These are phyloP conservation scores for Skeletonema menzelii DNA, from an alignment of 108 stramenopile species.

Conservation along the genomic window DNA sequence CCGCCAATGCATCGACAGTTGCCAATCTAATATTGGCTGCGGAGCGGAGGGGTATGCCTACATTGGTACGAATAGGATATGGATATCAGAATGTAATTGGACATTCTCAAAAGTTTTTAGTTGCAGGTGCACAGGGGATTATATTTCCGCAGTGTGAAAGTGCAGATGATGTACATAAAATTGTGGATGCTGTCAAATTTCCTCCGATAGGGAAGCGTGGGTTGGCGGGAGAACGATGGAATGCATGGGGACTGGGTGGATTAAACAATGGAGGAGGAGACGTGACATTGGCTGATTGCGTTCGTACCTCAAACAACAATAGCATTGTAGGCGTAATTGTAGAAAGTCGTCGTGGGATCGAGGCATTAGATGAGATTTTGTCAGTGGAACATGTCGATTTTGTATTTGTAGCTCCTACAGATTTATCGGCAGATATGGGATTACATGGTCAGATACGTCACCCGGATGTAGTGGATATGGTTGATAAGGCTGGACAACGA, in stretches of 20 bases:
- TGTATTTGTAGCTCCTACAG: slow-evolving; percentile 45
- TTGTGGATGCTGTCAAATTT: slow-evolving; percentile 49
- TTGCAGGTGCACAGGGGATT: slow-evolving; percentile 48
- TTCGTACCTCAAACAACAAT: slow-evolving; percentile 6
- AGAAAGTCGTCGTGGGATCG: slow-evolving; percentile 41
- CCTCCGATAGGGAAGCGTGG: slow-evolving; percentile 39
- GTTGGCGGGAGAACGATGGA: slow-evolving; percentile 46
- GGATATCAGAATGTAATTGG: slow-evolving; percentile 54
- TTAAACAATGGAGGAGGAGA: slow-evolving; percentile 3
- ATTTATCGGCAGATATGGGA: slow-evolving; percentile 40
- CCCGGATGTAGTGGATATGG: slow-evolving; percentile 27
- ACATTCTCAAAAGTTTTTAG: slow-evolving; percentile 42
- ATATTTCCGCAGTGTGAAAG: slow-evolving; percentile 44
- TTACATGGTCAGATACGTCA: slow-evolving; percentile 49
- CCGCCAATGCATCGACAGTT: slow-evolving; percentile 24
- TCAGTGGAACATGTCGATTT: slow-evolving; percentile 37
- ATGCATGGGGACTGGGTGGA: slow-evolving; percentile 43
- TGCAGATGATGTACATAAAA: slow-evolving; percentile 30
- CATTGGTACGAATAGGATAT: slow-evolving; percentile 46
- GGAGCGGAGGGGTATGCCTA: slow-evolving; percentile 42
- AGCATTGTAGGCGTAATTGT: slow-evolving; percentile 34
- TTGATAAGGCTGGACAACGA: slow-evolving; percentile 30
- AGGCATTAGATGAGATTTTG: slow-evolving; percentile 38
- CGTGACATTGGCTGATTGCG: background rate
- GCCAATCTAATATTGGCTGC: slow-evolving; percentile 42